Evolutionary conservation across 345 rosid genomes (phyloP).

Genomic region (Populus ilicifolia): DNA sequence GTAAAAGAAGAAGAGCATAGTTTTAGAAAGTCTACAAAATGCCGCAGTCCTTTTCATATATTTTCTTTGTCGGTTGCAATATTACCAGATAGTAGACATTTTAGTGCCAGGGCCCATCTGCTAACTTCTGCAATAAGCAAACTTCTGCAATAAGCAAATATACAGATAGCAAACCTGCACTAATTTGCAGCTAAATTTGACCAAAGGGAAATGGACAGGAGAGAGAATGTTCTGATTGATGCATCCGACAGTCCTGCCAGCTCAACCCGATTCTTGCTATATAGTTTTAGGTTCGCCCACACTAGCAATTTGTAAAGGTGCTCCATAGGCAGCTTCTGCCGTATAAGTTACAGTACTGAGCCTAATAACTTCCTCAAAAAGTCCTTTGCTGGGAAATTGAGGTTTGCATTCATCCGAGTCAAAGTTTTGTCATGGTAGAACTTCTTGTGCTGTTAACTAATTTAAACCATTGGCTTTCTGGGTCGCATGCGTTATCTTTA

Average conservation of each 20-base stretch:
- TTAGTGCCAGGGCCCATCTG: not conserved
- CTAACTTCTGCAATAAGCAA: not conserved
- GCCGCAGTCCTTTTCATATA: not conserved
- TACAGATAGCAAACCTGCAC: not conserved
- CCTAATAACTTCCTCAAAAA: conserved; percentile 10
- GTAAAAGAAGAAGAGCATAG: not conserved
- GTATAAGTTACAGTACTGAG: not conserved
- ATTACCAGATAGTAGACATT: not conserved
- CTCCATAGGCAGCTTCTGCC: not conserved
- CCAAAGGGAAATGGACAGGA: not conserved
- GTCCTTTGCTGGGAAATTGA: conserved; percentile 14
- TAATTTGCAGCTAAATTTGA: not conserved
- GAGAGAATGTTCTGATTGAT: not conserved
- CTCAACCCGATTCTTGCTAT: not conserved
- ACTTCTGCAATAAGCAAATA: not conserved
- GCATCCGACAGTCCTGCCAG: not conserved
- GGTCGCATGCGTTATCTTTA: conserved; percentile 51
- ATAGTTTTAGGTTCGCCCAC: not conserved
- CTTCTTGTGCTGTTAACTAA: conserved; percentile 55
- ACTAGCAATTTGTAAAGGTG: not conserved
- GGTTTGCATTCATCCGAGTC: conserved; percentile 9
- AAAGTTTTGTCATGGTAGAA: conserved; percentile 12
- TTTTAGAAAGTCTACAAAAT: not conserved
- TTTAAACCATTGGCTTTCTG: conserved; percentile 76
- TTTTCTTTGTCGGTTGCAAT: not conserved